Percentiles rank a stretch among this genome's conserved stretches.
Conservation (phyloP, 2,329 filamentous ascomycete species). For the Sphaerulina musiva region DNA sequence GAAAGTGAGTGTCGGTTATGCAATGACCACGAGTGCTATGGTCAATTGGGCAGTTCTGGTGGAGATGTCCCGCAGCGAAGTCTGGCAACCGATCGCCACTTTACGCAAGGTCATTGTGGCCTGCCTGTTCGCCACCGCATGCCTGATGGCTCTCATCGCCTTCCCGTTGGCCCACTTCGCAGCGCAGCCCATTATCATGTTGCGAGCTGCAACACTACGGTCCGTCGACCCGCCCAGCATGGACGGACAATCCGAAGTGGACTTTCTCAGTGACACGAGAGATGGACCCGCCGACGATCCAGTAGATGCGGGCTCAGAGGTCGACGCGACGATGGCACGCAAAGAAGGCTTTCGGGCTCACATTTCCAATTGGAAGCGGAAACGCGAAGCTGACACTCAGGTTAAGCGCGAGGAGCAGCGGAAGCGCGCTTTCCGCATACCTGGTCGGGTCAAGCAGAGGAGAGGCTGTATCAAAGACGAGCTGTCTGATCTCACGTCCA, state of each 20-base stretch:
- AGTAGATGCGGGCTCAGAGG: slow-evolving; percentile 30
- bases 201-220: slow-evolving; percentile 68
- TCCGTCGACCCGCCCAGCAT: slow-evolving; percentile 58
- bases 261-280: slow-evolving; percentile 24
- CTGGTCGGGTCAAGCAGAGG: slow-evolving; percentile 68
- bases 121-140: slow-evolving; percentile 78
- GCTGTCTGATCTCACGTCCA: slow-evolving; percentile 70
- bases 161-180: slow-evolving; percentile 76
- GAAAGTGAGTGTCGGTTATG: slow-evolving; percentile 72
- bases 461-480: slow-evolving; percentile 77
- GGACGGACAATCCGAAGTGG: slow-evolving; percentile 24
- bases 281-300: slow-evolving; percentile 36
- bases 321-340: slow-evolving; percentile 32
- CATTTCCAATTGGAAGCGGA: slow-evolving; percentile 23
- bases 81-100: slow-evolving; percentile 65
- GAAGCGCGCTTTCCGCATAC: slow-evolving; percentile 66
- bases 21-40: slow-evolving; percentile 58
- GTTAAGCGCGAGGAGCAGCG: slow-evolving; percentile 32
- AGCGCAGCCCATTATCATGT: slow-evolving; percentile 68
- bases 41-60: slow-evolving; percentile 79
- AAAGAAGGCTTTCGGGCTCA: slow-evolving; percentile 42
- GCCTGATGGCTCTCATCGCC: slow-evolving; percentile 60
- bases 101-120: slow-evolving; percentile 75
- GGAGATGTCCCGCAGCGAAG: slow-evolving; percentile 67
- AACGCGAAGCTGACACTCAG: slow-evolving; percentile 25